Evolutionary conservation across 2,329 filamentous ascomycete genomes (phyloP), one percentile per base, ranked within the genome.

Genomic region (Fonsecaea nubica): DNA sequence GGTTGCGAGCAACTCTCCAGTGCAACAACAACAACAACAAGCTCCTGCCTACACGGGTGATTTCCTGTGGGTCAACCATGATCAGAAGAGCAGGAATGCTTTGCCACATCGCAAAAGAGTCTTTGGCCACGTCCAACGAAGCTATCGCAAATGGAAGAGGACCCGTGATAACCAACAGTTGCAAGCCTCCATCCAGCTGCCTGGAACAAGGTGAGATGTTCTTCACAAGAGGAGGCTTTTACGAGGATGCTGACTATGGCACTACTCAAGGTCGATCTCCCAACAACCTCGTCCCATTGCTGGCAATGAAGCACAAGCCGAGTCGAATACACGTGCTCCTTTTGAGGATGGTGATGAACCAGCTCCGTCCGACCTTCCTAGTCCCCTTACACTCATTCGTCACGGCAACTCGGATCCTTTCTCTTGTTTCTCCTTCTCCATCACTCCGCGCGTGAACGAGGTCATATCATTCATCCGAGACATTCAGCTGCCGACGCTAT

Each of bases 381-480:
- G 53, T n/a, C 53, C 53, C 10, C 21, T 58, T 9, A 58, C 55
- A 58, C 32, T 58, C 13, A 18, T 42, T 13, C 36, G 55, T 30
- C 36, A 38, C 10, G 57, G 38, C 36, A 48, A 59, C 30, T 59
- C 40, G 10, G 57, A 59, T 15, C 57, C 57, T 42, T 59, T 59
- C 57, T 48, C 36, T 32, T 45, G 21, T 42, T 45, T 45, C 36
- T 45, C 38, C 21, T 45, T 59, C 9, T 40, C 40, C 9, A 50
- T 59, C 40, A 59, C 57, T 15, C 36, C 57, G 25, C 57, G 40
- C 4, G 40, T 59, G 2, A 59, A 59, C 38, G 40, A 48, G 33
- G 57, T 59, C 18, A 59, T 59, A 25, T 33, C 57, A 3, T 59
- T 59, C 25, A 59, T 59, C 32, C 57, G 40, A 59, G 57, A 50